Evolutionary conservation across 139 green algal genomes (phyloP).

Genomic region (Eudorina sp.): DNA sequence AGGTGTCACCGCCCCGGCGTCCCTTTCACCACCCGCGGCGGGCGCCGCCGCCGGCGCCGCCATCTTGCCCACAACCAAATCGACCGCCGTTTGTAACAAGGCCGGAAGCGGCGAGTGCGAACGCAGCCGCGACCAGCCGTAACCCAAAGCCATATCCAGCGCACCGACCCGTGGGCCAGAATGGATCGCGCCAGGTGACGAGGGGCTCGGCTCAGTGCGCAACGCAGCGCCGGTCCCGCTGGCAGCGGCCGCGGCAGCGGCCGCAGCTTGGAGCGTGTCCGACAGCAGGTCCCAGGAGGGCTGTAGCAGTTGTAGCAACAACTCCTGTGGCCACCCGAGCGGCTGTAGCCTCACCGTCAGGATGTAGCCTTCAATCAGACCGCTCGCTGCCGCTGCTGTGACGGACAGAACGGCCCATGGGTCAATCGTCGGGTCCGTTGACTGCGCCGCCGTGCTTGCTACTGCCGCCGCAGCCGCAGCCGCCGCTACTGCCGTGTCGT

Average conservation of each 20-base stretch:
- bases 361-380: slow-evolving; percentile 15
- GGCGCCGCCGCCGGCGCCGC: background rate
- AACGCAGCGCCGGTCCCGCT: too few relatives aligned
- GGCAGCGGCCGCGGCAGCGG: background rate
- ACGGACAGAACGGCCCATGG: background rate
- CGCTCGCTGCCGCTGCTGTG: background rate
- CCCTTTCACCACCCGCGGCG: background rate
- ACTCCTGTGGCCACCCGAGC: background rate
- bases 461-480: background rate
- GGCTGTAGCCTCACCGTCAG: background rate
- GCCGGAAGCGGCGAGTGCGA: background rate
- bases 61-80: background rate
- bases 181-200: background rate
- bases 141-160: slow-evolving; percentile 5
- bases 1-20: too few relatives aligned
- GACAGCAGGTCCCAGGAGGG: background rate
- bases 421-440: too few relatives aligned
- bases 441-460: background rate
- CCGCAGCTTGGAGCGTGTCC: background rate
- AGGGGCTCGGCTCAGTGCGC: too few relatives aligned
- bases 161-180: background rate
- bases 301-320: background rate
- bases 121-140: background rate
- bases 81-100: background rate
- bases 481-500: background rate